Conservation (phyloP, 1,284 basidiomycete genomes). For the Athelia psychrophila region DNA sequence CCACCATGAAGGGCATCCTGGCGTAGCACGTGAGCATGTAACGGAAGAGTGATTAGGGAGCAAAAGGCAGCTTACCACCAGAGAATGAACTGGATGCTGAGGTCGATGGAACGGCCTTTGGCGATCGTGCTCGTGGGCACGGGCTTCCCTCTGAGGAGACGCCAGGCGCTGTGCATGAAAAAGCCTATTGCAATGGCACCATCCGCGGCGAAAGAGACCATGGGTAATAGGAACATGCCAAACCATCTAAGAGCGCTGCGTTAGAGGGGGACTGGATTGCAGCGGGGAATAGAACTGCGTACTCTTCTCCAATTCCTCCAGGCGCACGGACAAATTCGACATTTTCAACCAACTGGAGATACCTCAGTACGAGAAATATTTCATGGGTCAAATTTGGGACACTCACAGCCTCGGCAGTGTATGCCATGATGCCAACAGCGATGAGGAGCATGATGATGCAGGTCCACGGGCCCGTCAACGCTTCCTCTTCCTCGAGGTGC, state of each 20-base stretch:
- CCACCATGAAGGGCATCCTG: slow-evolving; percentile 50
- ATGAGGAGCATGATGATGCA: slow-evolving; percentile 49
- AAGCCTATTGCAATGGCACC: slow-evolving; percentile 53
- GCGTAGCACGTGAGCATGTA: too few relatives aligned
- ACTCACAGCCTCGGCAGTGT: slow-evolving; percentile 66
- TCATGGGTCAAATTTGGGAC: background rate
- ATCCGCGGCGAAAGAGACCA: slow-evolving; percentile 70
- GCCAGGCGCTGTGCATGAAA: slow-evolving; percentile 39
- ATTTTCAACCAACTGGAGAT: slow-evolving; percentile 44
- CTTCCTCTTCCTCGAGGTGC: slow-evolving; percentile 35
- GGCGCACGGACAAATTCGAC: slow-evolving; percentile 49
- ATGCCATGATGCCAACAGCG: slow-evolving; percentile 57
- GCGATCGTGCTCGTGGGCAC: slow-evolving; percentile 47
- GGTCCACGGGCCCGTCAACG: slow-evolving; percentile 40
- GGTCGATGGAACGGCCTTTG: slow-evolving; percentile 58
- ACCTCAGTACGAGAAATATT: background rate
- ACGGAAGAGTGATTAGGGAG: too few relatives aligned
- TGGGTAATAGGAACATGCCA: slow-evolving; percentile 63
- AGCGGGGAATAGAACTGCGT: too few relatives aligned
- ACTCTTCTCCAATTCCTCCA: slow-evolving; percentile 47
- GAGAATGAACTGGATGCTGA: slow-evolving; percentile 65
- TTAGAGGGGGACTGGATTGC: too few relatives aligned
- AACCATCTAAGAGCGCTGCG: slow-evolving; percentile 68
- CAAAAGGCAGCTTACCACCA: slow-evolving; percentile 39
- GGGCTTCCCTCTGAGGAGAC: slow-evolving; percentile 32